phyloP scores from a whole-genome alignment of 208 protist genomes.

The Crithidia thermophila region DNA sequence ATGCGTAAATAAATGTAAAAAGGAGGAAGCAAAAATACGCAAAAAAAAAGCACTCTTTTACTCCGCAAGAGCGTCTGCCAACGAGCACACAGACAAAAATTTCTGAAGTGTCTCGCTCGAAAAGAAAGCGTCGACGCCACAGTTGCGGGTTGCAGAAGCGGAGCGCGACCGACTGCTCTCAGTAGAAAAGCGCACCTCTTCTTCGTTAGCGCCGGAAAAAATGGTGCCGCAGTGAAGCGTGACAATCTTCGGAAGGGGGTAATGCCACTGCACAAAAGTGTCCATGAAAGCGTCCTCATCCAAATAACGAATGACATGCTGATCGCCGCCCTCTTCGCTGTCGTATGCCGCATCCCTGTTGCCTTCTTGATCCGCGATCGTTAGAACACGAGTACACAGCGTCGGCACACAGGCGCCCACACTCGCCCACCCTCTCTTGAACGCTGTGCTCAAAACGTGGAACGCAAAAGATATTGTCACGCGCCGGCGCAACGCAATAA shows the following conservation, averaged over 20 bases:
- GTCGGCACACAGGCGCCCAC: conserved; percentile 33
- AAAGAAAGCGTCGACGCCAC: conserved; percentile 21
- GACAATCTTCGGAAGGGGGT: conserved; percentile 32
- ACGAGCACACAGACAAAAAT: not conserved
- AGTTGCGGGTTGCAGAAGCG: not conserved
- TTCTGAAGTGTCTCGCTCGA: conserved; percentile 16
- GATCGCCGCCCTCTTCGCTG: no score
- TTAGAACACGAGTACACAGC: not conserved
- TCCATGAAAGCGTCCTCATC: conserved; percentile 61
- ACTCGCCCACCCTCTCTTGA: conserved; percentile 40
- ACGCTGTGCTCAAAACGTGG: conserved; percentile 44
- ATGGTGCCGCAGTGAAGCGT: conserved; percentile 33
- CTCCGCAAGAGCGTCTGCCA: conserved; percentile 10
- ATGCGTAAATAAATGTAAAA: conserved; percentile 20
- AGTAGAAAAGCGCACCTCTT: not conserved
- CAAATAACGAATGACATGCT: conserved; percentile 7
- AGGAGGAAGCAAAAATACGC: not conserved
- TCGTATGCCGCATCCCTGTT: no score
- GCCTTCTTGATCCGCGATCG: not conserved
- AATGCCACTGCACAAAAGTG: conserved; percentile 48
- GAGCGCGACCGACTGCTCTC: not conserved
- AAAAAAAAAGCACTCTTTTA: not conserved
- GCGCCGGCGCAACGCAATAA: conserved; percentile 19
- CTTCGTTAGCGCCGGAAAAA: not conserved
- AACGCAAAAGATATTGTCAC: conserved; percentile 38